Percentiles rank a stretch among this genome's conserved stretches.
These are phyloP conservation scores for Brassica balearica DNA, from an alignment of 441 rosid genomes.

Conservation along the genomic window DNA sequence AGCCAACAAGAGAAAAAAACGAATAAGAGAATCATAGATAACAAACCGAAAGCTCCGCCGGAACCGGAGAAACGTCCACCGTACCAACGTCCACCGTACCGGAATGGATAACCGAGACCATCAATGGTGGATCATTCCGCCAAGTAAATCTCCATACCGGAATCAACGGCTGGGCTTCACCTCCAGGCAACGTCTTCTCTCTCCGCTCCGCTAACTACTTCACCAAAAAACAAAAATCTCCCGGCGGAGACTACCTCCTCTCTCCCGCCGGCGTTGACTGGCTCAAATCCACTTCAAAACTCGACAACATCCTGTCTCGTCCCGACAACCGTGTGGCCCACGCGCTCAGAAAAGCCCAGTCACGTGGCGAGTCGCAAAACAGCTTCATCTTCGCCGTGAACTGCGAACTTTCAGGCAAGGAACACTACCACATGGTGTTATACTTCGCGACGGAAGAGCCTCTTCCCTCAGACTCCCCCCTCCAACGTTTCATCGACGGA, in stretches of 20 bases:
- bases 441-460: constrained; percentile 77
- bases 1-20: background rate
- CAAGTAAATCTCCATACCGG: constrained; percentile 71
- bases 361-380: constrained; percentile 39
- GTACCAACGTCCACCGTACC: constrained; percentile 7
- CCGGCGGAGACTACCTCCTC: constrained; percentile 71
- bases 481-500: constrained; percentile 60
- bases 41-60: constrained; percentile 44
- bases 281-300: constrained; percentile 63
- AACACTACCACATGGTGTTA: constrained; percentile 63
- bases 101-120: constrained; percentile 65
- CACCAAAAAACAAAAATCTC: constrained; percentile 60
- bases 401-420: constrained; percentile 74
- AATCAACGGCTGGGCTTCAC: constrained; percentile 83
- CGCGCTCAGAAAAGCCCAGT: constrained; percentile 55
- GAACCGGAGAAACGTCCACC: constrained; percentile 24
- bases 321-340: constrained; percentile 69
- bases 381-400: constrained; percentile 73
- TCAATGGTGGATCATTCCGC: constrained; percentile 44
- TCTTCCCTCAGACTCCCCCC: constrained; percentile 47
- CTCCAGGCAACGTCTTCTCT: constrained; percentile 69
- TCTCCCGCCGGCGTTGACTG: constrained; percentile 83
- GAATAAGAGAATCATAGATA: constrained; percentile 38
- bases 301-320: constrained; percentile 71
- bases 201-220: constrained; percentile 64